Evolutionary conservation across 208 protist genomes (phyloP).

Genomic region (Phytomonas serpens): DNA sequence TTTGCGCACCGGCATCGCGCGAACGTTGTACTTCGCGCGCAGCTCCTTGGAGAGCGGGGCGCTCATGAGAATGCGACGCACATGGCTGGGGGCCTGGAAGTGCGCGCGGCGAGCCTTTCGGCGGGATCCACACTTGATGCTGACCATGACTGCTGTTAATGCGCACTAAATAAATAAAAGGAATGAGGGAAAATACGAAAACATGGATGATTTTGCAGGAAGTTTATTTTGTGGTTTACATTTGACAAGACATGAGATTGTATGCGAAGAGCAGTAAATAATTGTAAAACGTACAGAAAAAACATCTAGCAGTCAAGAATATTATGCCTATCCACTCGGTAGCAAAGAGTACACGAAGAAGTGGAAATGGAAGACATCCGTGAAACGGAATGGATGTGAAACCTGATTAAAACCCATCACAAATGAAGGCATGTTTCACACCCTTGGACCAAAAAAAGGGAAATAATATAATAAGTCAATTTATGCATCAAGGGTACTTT

Average conservation of each 20-base stretch:
- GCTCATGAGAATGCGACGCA: constrained; percentile 97
- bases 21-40: constrained; percentile 97
- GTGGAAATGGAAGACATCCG: background rate
- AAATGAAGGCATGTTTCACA: constrained; percentile 8
- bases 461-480: background rate
- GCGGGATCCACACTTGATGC: constrained; percentile 87
- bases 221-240: background rate
- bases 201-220: background rate
- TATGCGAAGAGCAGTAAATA: too few relatives aligned
- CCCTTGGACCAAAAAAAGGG: background rate
- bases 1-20: constrained; percentile 98
- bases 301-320: background rate
- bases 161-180: constrained; percentile 10
- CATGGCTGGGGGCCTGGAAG: constrained; percentile 96
- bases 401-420: background rate
- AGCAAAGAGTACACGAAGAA: background rate
- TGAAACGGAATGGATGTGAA: background rate
- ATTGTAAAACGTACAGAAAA: background rate
- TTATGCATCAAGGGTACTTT: background rate
- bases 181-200: constrained; percentile 3
- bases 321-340: background rate
- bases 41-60: constrained; percentile 98
- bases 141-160: constrained; percentile 42
- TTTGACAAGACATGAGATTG: background rate
- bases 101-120: constrained; percentile 98